A percentile compares a stretch with the other conserved stretches of the same genome.
Evolutionary conservation across 1,139 yeast genomes (phyloP).

Genomic region (Meyerozyma elateridarum): DNA sequence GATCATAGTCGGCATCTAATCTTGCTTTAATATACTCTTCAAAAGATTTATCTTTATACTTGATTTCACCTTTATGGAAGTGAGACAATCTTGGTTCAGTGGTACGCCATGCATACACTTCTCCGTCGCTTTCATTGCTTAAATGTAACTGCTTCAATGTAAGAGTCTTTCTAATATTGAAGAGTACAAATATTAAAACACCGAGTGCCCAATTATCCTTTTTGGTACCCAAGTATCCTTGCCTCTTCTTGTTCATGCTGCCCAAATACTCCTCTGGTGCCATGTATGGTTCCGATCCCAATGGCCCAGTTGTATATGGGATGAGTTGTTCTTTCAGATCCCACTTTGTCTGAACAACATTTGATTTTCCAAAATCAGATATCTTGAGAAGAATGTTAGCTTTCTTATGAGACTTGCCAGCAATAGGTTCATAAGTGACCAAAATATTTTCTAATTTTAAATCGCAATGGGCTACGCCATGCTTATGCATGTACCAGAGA

Average conservation of each 20-base stretch:
- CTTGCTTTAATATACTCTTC: constrained; percentile 22
- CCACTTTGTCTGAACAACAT: constrained; percentile 72
- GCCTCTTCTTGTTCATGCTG: constrained; percentile 8
- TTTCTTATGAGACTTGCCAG: constrained; percentile 10
- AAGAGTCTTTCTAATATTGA: constrained; percentile 27
- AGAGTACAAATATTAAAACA: constrained; percentile 35
- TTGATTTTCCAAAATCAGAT: constrained; percentile 73
- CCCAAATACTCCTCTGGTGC: constrained; percentile 67
- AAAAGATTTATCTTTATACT: constrained; percentile 28
- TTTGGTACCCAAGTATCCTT: constrained; percentile 52
- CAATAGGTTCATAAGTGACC: constrained; percentile 17
- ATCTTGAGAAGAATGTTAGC: constrained; percentile 47
- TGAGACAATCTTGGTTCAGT: constrained; percentile 22
- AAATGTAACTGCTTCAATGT: no score
- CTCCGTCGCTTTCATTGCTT: constrained; percentile 13
- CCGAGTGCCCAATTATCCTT: constrained; percentile 75
- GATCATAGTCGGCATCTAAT: constrained; percentile 29
- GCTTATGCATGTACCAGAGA: constrained; percentile 60
- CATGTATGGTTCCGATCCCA: constrained; percentile 76
- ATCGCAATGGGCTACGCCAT: constrained; percentile 77
- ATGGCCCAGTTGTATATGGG: constrained; percentile 50
- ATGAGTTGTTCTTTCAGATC: constrained; percentile 32
- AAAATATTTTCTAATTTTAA: constrained; percentile 63
- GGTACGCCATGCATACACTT: constrained; percentile 28
- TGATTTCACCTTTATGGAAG: constrained; percentile 11